These are phyloP conservation scores for Leccinum fallax DNA, from an alignment of 1,284 basidiomycete species.

Conservation along the genomic window DNA sequence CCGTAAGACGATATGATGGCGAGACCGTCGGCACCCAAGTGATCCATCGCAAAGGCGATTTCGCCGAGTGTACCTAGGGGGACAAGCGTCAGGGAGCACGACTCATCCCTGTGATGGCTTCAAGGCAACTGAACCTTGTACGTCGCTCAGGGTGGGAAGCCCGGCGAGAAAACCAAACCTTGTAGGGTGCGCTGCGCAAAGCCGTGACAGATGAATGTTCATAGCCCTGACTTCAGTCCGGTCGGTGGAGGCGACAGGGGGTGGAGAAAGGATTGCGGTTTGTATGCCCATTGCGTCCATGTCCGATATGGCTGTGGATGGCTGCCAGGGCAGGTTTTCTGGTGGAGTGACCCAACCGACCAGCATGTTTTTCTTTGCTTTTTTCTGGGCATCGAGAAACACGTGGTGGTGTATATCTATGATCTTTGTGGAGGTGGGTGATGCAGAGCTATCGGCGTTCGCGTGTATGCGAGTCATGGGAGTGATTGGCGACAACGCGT, in stretches of 20 bases:
- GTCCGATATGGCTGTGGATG: conserved; percentile 52
- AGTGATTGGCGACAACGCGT: background rate
- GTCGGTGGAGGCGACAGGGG: conserved; percentile 54
- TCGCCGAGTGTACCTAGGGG: conserved; percentile 54
- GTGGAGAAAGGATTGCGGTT: conserved; percentile 64
- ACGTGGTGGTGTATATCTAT: conserved; percentile 77
- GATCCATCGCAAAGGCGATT: conserved; percentile 59
- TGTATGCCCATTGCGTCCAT: conserved; percentile 63
- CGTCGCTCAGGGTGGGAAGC: conserved; percentile 60
- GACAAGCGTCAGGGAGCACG: conserved; percentile 7
- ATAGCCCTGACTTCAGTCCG: conserved; percentile 45
- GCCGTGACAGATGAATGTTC: conserved; percentile 50
- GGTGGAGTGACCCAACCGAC: conserved; percentile 62
- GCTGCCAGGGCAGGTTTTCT: conserved; percentile 67
- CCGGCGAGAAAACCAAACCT: conserved; percentile 70
- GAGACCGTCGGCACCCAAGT: conserved; percentile 60
- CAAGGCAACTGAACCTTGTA: conserved; percentile 47
- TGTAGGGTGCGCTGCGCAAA: conserved; percentile 49
- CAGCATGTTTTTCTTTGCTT: conserved; percentile 44
- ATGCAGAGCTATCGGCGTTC: background rate
- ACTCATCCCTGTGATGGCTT: conserved; percentile 1
- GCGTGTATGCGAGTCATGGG: conserved; percentile 19
- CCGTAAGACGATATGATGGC: conserved; percentile 67
- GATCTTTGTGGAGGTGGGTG: conserved; percentile 27
- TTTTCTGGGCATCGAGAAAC: conserved; percentile 54